Base-by-base conservation (phyloP, 73 alveolate species). In the Vitrella brassicaformis region DNA sequence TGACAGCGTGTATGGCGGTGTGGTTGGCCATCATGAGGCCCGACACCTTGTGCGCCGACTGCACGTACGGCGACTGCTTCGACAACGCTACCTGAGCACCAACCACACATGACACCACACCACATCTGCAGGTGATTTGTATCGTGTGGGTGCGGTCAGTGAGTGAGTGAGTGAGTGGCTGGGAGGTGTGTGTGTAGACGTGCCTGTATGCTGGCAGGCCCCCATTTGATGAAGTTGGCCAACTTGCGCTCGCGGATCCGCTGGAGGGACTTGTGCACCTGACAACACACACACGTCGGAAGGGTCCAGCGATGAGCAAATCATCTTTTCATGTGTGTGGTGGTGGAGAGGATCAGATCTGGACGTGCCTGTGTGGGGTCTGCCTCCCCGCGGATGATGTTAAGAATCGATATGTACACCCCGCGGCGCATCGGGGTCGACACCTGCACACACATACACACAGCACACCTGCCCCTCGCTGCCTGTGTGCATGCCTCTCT, bases 11-110 rank as follows among this genome's bases (percentile, higher is more conserved):
- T 67, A 96, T 96, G 76, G 97, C 88, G 0, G 99, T 96, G 84
- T 96, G 99, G 83, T 96, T 96, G 25, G 99, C 99, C 65, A 95
- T 81, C 99, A 94, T 96, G 80, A 96, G 90, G 31, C 99, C 99
- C 68, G 92, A 81, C n/a, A 96, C 99, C 85, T 96, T 90, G 84
- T 91, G 93, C 25, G 98, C 93, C 30, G 4, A 14, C 22, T 39
- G 56, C 56, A 39, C 56, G 14, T 39, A 39, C 56, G 56, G 56
- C 28, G 92, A 82, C 78, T 91, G 56, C 14, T 39, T 39, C 56
- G 56, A 4, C 22, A 39, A 8, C 14, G 56, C 56, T 4, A 39
- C 56, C 56, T 39, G 56, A n/a, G n/a, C n/a, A n/a, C n/a, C n/a
- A n/a, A n/a, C n/a, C n/a, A n/a, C n/a, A n/a, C n/a, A n/a, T n/a